These are phyloP conservation scores for Luzula sylvatica DNA, from an alignment of 176 grass and related monocot genomes.

Conservation along the genomic window DNA sequence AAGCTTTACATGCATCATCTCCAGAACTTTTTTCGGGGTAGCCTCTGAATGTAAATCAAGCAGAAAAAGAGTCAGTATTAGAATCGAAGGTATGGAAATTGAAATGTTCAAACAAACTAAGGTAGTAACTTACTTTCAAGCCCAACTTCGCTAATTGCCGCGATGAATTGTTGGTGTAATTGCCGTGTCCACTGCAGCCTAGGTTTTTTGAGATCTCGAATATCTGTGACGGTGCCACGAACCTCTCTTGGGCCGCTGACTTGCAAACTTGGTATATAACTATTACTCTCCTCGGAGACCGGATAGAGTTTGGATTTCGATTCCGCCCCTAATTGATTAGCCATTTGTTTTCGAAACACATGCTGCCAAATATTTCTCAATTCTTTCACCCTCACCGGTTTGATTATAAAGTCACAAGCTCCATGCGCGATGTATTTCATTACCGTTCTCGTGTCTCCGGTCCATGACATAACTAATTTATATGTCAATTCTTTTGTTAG, in stretches of 20 bases:
- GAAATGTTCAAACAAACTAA: not conserved
- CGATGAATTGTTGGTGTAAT: conserved; percentile 34
- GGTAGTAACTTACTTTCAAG: conserved; percentile 15
- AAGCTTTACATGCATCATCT: conserved; percentile 37
- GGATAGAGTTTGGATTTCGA: conserved; percentile 20
- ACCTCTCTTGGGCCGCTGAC: not conserved
- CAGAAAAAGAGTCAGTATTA: no score
- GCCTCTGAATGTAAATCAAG: conserved; percentile 20
- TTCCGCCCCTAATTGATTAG: conserved; percentile 15
- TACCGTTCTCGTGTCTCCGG: conserved; percentile 21
- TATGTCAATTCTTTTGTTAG: not conserved
- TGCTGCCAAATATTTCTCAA: conserved; percentile 43
- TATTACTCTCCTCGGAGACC: conserved; percentile 29
- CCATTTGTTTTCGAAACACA: conserved; percentile 27
- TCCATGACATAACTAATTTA: conserved; percentile 33
- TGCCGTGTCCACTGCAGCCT: conserved; percentile 33
- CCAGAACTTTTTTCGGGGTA: conserved; percentile 36
- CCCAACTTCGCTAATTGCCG: conserved; percentile 24
- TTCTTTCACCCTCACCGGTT: conserved; percentile 30
- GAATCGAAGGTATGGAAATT: no score
- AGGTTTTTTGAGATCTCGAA: conserved; percentile 24
- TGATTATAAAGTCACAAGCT: conserved; percentile 42
- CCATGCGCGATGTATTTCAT: conserved; percentile 41
- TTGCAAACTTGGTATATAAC: not conserved
- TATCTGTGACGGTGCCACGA: conserved; percentile 21